Conservation (phyloP, 371 early-diverging fungal species). For the Dichotomocladium elegans region DNA sequence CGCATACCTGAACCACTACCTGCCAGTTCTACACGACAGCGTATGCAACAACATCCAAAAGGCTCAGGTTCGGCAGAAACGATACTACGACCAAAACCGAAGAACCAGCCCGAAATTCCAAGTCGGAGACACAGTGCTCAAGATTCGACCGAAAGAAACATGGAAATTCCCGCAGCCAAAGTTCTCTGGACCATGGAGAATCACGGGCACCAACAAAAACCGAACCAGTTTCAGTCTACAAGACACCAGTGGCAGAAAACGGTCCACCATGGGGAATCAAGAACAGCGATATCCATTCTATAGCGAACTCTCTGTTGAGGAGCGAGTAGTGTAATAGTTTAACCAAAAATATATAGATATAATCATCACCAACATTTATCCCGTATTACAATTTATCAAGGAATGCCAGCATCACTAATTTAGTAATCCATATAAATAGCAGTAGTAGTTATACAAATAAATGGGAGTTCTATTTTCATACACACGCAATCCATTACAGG, state of each 20-base stretch:
- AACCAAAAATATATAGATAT: too few species aligned
- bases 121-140: not conserved
- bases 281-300: not conserved
- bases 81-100: not conserved
- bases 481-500: too few species aligned
- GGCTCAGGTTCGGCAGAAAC: slow-evolving; percentile 15
- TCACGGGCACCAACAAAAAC: not conserved
- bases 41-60: not conserved
- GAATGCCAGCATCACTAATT: too few species aligned
- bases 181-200: slow-evolving; percentile 3
- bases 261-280: not conserved
- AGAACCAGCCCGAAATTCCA: not conserved
- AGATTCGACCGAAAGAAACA: not conserved
- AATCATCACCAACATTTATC: too few species aligned
- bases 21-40: slow-evolving; percentile 8
- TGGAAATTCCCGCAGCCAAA: not conserved
- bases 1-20: slow-evolving; percentile 9
- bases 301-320: too few species aligned
- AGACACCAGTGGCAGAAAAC: not conserved
- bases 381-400: too few species aligned
- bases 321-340: too few species aligned
- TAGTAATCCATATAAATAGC: too few species aligned
- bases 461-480: too few species aligned
- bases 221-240: not conserved
- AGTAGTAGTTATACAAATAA: too few species aligned